Conservation (phyloP, 306 rosid genomes). For the Rosa lucieae region DNA sequence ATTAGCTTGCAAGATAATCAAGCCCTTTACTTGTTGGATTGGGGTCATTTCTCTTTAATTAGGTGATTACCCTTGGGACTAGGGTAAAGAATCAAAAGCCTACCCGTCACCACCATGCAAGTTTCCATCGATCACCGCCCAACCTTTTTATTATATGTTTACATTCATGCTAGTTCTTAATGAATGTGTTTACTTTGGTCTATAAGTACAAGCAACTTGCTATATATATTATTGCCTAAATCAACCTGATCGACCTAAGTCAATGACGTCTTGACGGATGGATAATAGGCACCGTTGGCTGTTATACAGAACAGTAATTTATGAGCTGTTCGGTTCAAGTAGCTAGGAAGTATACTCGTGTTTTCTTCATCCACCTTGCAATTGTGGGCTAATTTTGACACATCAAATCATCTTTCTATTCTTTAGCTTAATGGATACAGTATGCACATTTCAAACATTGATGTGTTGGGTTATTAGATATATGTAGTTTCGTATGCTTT, state of each 20-base stretch:
- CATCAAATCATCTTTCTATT: background rate
- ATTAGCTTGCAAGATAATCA: background rate
- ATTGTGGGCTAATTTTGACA: background rate
- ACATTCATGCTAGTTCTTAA: background rate
- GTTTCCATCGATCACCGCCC: conserved; percentile 2
- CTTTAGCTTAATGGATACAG: background rate
- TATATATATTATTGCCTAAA: background rate
- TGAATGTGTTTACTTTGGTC: background rate
- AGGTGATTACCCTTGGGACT: background rate
- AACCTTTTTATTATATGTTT: background rate
- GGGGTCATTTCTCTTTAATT: background rate
- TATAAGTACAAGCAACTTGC: background rate
- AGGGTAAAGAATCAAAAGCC: too few species aligned
- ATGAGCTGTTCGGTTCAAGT: background rate
- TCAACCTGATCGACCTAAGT: conserved; percentile 1
- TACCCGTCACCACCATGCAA: conserved; percentile 4
- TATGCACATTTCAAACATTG: background rate
- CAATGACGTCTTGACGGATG: background rate
- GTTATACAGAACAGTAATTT: background rate
- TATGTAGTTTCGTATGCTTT: background rate
- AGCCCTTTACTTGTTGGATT: background rate
- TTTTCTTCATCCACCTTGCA: background rate
- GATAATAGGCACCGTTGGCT: background rate
- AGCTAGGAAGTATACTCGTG: background rate
- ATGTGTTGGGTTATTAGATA: background rate